phyloP scores from a whole-genome alignment of 345 rosid species.

The Gossypium sturtianum region DNA sequence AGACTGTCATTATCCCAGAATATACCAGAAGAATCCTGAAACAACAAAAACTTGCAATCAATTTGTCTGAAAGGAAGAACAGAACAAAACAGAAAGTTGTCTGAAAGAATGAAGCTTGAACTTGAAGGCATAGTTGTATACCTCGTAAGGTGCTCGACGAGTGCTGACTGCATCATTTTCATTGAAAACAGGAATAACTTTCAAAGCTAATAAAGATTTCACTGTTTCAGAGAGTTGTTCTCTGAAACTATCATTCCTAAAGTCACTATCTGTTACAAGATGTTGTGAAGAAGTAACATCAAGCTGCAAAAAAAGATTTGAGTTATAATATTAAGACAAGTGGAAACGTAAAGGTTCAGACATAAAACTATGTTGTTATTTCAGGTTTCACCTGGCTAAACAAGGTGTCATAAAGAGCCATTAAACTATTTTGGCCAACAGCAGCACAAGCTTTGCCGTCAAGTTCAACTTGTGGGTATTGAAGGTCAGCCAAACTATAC shows the following conservation, averaged over 20 bases:
- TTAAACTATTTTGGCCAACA: slow-evolving; percentile 51
- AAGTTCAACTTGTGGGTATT: slow-evolving; percentile 41
- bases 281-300: slow-evolving; percentile 56
- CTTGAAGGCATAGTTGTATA: slow-evolving; percentile 1
- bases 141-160: slow-evolving; percentile 56
- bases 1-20: slow-evolving; percentile 83
- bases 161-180: slow-evolving; percentile 64
- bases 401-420: slow-evolving; percentile 55
- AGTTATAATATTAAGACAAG: neutral
- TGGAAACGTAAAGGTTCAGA: neutral
- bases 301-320: slow-evolving; percentile 33
- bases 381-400: slow-evolving; percentile 37
- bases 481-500: slow-evolving; percentile 52
- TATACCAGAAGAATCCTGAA: slow-evolving; percentile 77
- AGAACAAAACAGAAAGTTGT: neutral
- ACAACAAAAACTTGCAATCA: neutral
- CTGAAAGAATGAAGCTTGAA: slow-evolving; percentile 1
- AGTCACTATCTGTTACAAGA: slow-evolving; percentile 54
- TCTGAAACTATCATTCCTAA: slow-evolving; percentile 40
- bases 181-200: slow-evolving; percentile 51
- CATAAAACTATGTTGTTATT: too few species aligned
- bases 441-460: slow-evolving; percentile 63
- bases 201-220: slow-evolving; percentile 33
- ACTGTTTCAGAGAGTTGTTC: slow-evolving; percentile 44
- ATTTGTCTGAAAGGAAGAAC: neutral